Evolutionary conservation across 1,139 yeast species (phyloP).

Genomic region (Saccharomycopsis hybrid): DNA sequence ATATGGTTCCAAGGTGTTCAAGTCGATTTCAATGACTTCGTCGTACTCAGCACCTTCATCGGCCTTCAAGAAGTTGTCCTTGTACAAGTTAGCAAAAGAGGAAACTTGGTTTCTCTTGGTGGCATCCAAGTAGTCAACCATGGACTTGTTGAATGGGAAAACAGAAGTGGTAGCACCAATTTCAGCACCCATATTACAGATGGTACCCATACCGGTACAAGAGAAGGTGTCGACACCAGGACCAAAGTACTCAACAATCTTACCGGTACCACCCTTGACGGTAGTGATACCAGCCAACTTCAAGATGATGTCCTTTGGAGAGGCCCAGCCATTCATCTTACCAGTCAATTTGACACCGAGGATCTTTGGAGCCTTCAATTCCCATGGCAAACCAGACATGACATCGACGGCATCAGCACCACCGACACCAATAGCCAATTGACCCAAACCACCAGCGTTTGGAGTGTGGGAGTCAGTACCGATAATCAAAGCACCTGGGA

Average conservation of each 20-base stretch:
- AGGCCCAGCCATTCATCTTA: conserved; percentile 93
- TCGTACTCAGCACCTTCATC: conserved; percentile 96
- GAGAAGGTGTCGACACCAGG: conserved; percentile 94
- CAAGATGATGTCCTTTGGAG: conserved; percentile 96
- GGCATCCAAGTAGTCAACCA: conserved; percentile 83
- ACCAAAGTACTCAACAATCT: conserved; percentile 96
- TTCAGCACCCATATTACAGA: conserved; percentile 99
- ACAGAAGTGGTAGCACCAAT: conserved; percentile 98
- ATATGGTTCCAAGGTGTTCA: conserved; percentile 94
- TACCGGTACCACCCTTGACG: conserved; percentile 99
- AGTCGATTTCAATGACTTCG: conserved; percentile 90
- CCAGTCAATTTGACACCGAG: conserved; percentile 97
- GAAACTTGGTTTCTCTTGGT: conserved; percentile 83
- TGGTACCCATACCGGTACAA: conserved; percentile 99
- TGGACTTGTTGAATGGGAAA: conserved; percentile 92
- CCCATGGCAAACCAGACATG: conserved; percentile 95
- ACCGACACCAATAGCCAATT: conserved; percentile 98
- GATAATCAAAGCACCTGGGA: conserved; percentile 95
- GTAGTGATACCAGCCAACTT: conserved; percentile 96
- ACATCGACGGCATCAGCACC: conserved; percentile 99
- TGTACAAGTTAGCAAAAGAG: conserved; percentile 69
- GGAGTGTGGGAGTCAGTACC: conserved; percentile 99
- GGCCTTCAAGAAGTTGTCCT: conserved; percentile 75
- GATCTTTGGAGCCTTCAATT: conserved; percentile 96
- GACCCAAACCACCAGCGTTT: conserved; percentile 99